Base-by-base conservation (phyloP, 1,139 yeast genomes). In the Saccharomyces uvarum region DNA sequence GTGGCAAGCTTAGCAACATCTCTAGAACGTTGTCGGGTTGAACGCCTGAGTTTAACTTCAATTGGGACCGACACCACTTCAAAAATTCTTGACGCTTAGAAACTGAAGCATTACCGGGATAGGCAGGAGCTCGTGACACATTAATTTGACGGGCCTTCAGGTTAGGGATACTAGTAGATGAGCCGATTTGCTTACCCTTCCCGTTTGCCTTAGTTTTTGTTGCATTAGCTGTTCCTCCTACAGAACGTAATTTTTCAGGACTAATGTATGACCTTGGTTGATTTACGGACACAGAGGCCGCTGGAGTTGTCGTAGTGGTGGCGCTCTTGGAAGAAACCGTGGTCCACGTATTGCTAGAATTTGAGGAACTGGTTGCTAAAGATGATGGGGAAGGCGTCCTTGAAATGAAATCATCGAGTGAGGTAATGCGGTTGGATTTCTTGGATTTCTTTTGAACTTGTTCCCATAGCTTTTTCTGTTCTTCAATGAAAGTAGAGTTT, bases 11-110 rank as follows among this genome's bases (percentile, higher is more conserved):
- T 56, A 90, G 75, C 63, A 93, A 79, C 70, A 93, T 85, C 57
- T 88, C 85, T 56, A 93, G 75, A 54, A 93, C 82, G 66, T 88
- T 97, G 60, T 84, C 86, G 52, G 77, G 77, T 28, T 86, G 80
- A 47, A 90, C 93, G 21, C 89, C 84, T 4, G 85, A 80, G 65
- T 88, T 86, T 65, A 93, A 75, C 57, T 79, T 78, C 77, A 93
- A 80, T 60, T 88, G 82, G 8, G 82, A 68, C 64, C 93, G 82
- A 61, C 96, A 89, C 98, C 98, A 93, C 48, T 79, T 76, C 56
- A 90, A 70, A 61, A 91, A 89, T 58, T 88, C 96, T 66, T 86
- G 83, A 64, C 77, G 74, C 19, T 71, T 66, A 4, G 75, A 72
- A 24, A 65, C 65, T 65, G 71, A 67, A 11, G 66, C 62, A 58